Evolutionary conservation across 2,329 filamentous ascomycete species (phyloP).

Genomic region (Penicillium sp.): DNA sequence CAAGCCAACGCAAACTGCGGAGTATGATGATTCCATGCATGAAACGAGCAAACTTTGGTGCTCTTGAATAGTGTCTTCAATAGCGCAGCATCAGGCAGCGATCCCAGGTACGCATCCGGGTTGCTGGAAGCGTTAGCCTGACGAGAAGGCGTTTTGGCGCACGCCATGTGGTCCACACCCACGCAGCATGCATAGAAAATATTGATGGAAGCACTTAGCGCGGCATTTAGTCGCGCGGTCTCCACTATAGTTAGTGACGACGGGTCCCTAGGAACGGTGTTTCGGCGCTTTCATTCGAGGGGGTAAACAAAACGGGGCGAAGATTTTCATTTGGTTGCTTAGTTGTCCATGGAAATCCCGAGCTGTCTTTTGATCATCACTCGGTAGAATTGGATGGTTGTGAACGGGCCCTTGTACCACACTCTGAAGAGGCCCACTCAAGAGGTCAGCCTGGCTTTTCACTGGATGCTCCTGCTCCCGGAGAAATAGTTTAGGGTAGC

Average conservation of each 20-base stretch:
- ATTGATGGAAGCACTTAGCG: constrained; percentile 14
- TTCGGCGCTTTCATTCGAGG: not conserved
- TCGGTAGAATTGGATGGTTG: constrained; percentile 7
- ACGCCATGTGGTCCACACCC: constrained; percentile 11
- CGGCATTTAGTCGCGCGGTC: constrained; percentile 1
- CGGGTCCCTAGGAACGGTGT: constrained; percentile 8
- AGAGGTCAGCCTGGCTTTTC: constrained; percentile 1
- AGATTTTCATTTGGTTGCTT: constrained; percentile 14
- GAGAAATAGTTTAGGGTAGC: not conserved
- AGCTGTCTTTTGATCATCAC: constrained; percentile 15
- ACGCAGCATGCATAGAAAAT: constrained; percentile 7
- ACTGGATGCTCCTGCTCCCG: not conserved
- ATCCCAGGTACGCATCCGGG: constrained; percentile 5
- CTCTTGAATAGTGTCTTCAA: constrained; percentile 20
- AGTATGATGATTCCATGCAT: constrained; percentile 12
- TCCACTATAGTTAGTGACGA: constrained; percentile 11
- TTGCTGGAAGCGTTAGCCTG: not conserved
- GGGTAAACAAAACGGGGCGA: not conserved
- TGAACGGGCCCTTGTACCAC: constrained; percentile 3
- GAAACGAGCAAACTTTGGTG: not conserved
- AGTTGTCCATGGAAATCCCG: constrained; percentile 10
- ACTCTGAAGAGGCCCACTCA: constrained; percentile 6
- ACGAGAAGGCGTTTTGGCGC: not conserved
- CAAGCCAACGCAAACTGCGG: constrained; percentile 5
- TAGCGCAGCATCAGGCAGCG: constrained; percentile 14